phyloP scores from a whole-genome alignment of 2,329 filamentous ascomycete genomes.

The Lizonia empirigonia region DNA sequence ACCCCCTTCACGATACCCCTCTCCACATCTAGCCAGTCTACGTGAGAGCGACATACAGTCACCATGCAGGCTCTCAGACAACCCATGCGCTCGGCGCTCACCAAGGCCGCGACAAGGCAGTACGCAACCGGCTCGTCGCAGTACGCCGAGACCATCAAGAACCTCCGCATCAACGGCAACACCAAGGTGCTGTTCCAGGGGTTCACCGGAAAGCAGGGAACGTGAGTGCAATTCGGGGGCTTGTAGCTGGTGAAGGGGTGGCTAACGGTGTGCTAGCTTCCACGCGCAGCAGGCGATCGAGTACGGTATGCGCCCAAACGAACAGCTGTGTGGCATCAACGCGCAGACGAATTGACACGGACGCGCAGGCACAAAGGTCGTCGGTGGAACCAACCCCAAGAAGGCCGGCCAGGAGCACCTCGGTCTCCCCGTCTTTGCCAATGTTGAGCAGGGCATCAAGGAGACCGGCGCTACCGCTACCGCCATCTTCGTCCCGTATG shows the following conservation, averaged over 20 bases:
- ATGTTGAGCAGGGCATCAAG: slow-evolving; percentile 85
- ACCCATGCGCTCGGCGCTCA: slow-evolving; percentile 71
- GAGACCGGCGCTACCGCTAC: slow-evolving; percentile 89
- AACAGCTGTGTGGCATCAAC: slow-evolving; percentile 20
- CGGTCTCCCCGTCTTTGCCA: slow-evolving; percentile 89
- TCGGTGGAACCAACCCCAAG: slow-evolving; percentile 98
- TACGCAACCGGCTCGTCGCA: slow-evolving; percentile 75
- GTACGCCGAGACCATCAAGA: slow-evolving; percentile 56
- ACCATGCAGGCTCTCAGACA: slow-evolving; percentile 86
- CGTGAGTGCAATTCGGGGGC: slow-evolving; percentile 48
- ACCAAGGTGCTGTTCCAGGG: slow-evolving; percentile 97
- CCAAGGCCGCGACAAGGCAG: slow-evolving; percentile 71
- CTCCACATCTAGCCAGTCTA: slow-evolving; percentile 23
- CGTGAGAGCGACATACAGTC: slow-evolving; percentile 30
- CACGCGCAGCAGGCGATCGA: slow-evolving; percentile 97
- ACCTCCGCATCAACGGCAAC: slow-evolving; percentile 89
- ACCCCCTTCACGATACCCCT: slow-evolving; percentile 21
- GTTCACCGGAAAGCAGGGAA: slow-evolving; percentile 97
- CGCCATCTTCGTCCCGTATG: slow-evolving; percentile 93
- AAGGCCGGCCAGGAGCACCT: slow-evolving; percentile 93
- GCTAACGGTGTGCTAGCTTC: slow-evolving; percentile 67
- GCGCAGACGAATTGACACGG: slow-evolving; percentile 36
- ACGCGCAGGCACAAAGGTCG: slow-evolving; percentile 83
- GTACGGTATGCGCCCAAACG: slow-evolving; percentile 71
- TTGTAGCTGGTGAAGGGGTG: slow-evolving; percentile 15